phyloP scores from a whole-genome alignment of 2,329 filamentous ascomycete genomes.

The Diaporthe australafricana region DNA sequence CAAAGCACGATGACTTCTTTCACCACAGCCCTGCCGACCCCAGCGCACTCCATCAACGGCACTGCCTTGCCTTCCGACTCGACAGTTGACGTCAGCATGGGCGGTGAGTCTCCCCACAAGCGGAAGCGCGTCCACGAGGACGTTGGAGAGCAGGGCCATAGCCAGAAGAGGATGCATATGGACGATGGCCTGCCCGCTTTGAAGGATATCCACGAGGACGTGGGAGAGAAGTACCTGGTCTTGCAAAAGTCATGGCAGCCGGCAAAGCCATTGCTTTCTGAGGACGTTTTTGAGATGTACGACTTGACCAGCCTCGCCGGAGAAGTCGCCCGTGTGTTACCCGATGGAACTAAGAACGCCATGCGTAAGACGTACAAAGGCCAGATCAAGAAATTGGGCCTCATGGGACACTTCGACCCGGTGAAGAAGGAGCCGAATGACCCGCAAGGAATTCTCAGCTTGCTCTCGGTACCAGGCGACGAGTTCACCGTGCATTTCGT shows the following conservation, averaged over 20 bases:
- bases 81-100: conserved; percentile 55
- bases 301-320: conserved; percentile 66
- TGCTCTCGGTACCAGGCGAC: conserved; percentile 64
- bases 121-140: conserved; percentile 71
- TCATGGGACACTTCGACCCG: conserved; percentile 71
- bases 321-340: conserved; percentile 72
- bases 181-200: conserved; percentile 72
- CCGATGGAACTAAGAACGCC: conserved; percentile 75
- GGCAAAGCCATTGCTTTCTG: conserved; percentile 60
- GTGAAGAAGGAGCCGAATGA: conserved; percentile 66
- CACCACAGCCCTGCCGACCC: conserved; percentile 68
- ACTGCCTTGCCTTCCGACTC: conserved; percentile 58
- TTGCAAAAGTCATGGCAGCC: conserved; percentile 60
- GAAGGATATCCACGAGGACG: conserved; percentile 73
- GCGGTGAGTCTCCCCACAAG: conserved; percentile 68
- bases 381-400: conserved; percentile 72
- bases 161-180: conserved; percentile 72
- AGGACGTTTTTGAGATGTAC: conserved; percentile 71
- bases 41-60: conserved; percentile 72
- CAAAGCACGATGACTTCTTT: conserved; percentile 63
- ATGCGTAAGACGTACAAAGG: conserved; percentile 77
- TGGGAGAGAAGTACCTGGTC: conserved; percentile 75
- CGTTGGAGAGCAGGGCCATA: conserved; percentile 58
- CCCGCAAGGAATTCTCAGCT: conserved; percentile 63
- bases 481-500: conserved; percentile 68